These are phyloP conservation scores for Oryza officinalis DNA, from an alignment of 176 grass and related monocot species.

Conservation along the genomic window DNA sequence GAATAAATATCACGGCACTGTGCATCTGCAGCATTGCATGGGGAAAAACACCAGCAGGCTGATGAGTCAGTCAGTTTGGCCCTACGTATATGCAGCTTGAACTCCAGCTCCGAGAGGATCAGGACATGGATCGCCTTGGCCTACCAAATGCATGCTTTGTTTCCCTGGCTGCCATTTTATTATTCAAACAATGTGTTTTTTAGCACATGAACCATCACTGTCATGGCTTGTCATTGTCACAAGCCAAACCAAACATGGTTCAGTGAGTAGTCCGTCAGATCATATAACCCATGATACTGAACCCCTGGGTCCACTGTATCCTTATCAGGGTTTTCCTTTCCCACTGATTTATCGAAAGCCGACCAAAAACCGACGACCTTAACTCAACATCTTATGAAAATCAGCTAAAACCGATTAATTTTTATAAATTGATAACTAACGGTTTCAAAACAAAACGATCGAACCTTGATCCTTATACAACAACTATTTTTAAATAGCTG, in stretches of 20 bases:
- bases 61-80: neutral
- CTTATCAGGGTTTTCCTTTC: too few species aligned
- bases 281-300: neutral
- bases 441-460: too few species aligned
- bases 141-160: conserved; percentile 23
- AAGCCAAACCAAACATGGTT: conserved; percentile 6
- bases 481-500: too few species aligned
- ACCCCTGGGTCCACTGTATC: conserved; percentile 17
- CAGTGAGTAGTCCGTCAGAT: conserved; percentile 35
- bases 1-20: neutral
- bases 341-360: too few species aligned
- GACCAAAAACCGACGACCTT: too few species aligned
- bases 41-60: neutral
- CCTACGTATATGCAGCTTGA: conserved; percentile 18
- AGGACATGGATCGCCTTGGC: conserved; percentile 26
- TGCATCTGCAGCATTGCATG: neutral
- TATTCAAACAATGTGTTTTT: neutral
- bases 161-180: neutral
- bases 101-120: conserved; percentile 41
- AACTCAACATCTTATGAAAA: too few species aligned
- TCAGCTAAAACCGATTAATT: too few species aligned
- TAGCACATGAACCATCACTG: conserved; percentile 42
- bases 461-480: too few species aligned
- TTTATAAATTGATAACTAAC: too few species aligned
- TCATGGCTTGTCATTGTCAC: conserved; percentile 47